phyloP scores from a whole-genome alignment of 805 yeast species.

The Candida arabinofermentans region DNA sequence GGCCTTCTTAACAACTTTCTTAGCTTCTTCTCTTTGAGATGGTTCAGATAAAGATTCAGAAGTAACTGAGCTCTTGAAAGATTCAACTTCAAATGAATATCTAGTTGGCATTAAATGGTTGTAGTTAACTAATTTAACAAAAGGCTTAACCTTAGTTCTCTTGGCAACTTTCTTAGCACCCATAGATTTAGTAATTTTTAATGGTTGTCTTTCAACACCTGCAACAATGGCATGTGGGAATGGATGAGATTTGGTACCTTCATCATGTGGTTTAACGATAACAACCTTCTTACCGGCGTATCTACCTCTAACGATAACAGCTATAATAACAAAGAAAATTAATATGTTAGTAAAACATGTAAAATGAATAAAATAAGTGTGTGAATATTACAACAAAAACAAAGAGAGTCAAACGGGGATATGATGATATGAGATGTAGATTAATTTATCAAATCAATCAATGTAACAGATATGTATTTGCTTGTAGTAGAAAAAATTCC shows the following conservation, averaged over 20 bases:
- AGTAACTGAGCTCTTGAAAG: constrained; percentile 86
- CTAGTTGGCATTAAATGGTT: constrained; percentile 99
- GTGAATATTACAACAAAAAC: no score
- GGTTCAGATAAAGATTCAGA: constrained; percentile 96
- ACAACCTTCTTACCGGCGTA: constrained; percentile 99
- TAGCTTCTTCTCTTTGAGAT: constrained; percentile 97
- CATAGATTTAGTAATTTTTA: constrained; percentile 91
- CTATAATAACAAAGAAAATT: constrained; percentile 35
- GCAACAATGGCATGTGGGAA: constrained; percentile 99
- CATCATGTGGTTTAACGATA: constrained; percentile 96
- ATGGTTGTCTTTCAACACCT: constrained; percentile 98
- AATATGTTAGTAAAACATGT: no score
- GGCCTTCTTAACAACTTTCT: constrained; percentile 98
- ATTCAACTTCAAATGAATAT: constrained; percentile 95
- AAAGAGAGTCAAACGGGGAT: no score
- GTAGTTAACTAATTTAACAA: constrained; percentile 98
- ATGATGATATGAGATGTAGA: no score
- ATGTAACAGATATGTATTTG: no score
- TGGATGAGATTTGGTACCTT: constrained; percentile 97
- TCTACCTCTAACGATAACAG: constrained; percentile 99
- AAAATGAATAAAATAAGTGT: no score
- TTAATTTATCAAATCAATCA: no score
- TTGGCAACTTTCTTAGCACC: constrained; percentile 95
- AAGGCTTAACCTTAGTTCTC: constrained; percentile 98
- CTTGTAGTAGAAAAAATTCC: no score